A percentile compares a stretch with the other conserved stretches of the same genome.
Evolutionary conservation across 805 yeast genomes (phyloP).

Genomic region (Scheffersomyces coipomensis): DNA sequence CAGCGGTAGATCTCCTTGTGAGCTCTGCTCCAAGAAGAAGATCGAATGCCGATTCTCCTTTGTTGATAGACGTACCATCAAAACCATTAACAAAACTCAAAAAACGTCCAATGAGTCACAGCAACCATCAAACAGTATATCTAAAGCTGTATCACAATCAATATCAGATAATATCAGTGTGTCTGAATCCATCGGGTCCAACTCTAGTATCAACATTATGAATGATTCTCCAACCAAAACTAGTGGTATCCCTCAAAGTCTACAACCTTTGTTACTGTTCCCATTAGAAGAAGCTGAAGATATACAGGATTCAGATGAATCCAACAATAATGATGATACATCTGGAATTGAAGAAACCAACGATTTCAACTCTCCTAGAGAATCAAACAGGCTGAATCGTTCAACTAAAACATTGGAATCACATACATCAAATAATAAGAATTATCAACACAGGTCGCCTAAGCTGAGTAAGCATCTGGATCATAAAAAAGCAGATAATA

Average conservation of each 20-base stretch:
- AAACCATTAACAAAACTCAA: constrained; percentile 7
- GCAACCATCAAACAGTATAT: background rate
- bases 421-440: too few relatives aligned
- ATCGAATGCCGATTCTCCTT: constrained; percentile 28
- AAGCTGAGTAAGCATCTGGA: background rate
- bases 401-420: too few relatives aligned
- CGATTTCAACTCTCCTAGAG: too few relatives aligned
- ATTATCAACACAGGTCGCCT: background rate
- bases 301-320: background rate
- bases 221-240: background rate
- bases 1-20: constrained; percentile 34
- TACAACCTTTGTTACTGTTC: constrained; percentile 5
- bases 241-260: constrained; percentile 2
- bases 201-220: background rate
- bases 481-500: background rate
- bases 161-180: background rate
- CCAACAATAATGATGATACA: background rate
- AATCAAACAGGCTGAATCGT: too few relatives aligned
- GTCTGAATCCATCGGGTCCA: background rate
- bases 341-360: background rate
- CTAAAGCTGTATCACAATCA: background rate
- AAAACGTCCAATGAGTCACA: background rate
- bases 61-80: constrained; percentile 17
- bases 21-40: constrained; percentile 25
- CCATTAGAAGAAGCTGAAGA: constrained; percentile 2